Base-by-base conservation (phyloP, 768 basidiomycete species). In the Mycena floridula region DNA sequence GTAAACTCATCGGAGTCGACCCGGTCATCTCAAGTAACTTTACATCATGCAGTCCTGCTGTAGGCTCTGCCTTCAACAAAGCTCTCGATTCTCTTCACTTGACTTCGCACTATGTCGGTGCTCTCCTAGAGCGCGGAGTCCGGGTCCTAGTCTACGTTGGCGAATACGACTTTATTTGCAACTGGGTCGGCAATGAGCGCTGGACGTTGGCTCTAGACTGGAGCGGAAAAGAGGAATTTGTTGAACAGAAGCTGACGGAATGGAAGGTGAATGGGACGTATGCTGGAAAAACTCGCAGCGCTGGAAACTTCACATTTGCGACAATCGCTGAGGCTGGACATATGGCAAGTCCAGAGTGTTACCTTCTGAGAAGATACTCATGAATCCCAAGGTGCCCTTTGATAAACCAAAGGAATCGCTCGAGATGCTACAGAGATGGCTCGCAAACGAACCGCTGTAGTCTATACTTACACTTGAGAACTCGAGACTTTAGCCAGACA, bases 81-180 rank as follows among this genome's bases (percentile, higher is more conserved):
- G 37, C 42, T 4, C 36, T 36, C 23, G 48, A 49, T 41, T 37
- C 43, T 2, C 25, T 40, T 16, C 48, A 45, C 32, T 37, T 40
- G 13, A 44, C 43, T 21, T 11, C 25, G 7, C 16, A 79, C 65
- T 82, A 87, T 56, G 78, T 87, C 47, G 68, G 79, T 0, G 72
- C 67, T 5, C 74, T 91, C 28, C 74, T 91, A 7, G 87, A 91
- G 47, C 75, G 86, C n/a, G 83, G 82, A 1, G 63, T 93, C 16
- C 76, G 81, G 5, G 66, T 88, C 26, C 70, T 91, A 32, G 80
- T 85, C 38, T 88, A 88, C 50, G 81, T 72, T 30, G 80, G 79
- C 5, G 68, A 68, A 30, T 69, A 76, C 49, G 78, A 80, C 54
- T 76, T 66, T 64, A 69, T 74, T 21, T 77, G 77, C 54, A 84